A percentile compares a stretch with the other conserved stretches of the same genome.
Evolutionary conservation across 768 basidiomycete species (phyloP).

Genomic region (Candolleomyces aberdarensis): DNA sequence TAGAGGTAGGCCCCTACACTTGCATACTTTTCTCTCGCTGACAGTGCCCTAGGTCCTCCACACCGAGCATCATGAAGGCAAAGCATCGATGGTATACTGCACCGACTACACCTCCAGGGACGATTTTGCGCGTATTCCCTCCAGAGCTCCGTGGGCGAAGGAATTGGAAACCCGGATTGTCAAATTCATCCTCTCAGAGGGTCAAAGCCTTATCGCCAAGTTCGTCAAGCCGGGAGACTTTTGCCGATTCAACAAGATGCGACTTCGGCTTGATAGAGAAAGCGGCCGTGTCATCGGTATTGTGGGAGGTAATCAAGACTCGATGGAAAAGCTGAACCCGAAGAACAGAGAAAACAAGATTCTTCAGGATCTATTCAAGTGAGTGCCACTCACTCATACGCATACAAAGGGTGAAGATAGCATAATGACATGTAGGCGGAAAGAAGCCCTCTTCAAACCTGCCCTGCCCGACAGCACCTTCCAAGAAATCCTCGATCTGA

Average conservation of each 20-base stretch:
- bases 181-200: conserved; percentile 49
- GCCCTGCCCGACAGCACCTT: not conserved
- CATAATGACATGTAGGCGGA: not conserved
- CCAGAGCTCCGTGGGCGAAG: conserved; percentile 35
- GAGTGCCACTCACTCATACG: conserved; percentile 10
- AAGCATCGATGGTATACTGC: conserved; percentile 45
- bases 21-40: not conserved
- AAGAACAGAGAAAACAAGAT: conserved; percentile 29
- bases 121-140: conserved; percentile 30
- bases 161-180: conserved; percentile 50
- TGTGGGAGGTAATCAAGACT: conserved; percentile 43
- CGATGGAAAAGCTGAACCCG: conserved; percentile 42
- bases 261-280: conserved; percentile 35
- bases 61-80: conserved; percentile 25
- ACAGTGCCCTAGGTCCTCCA: conserved; percentile 42
- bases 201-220: conserved; percentile 39
- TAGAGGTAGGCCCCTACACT: conserved; percentile 43
- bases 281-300: conserved; percentile 35
- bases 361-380: conserved; percentile 42
- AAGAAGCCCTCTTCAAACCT: not conserved
- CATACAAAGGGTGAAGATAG: too few species aligned
- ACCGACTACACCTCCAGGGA: conserved; percentile 64
- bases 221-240: conserved; percentile 37
- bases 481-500: conserved; percentile 30
- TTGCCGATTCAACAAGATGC: conserved; percentile 50